Evolutionary conservation across 2,329 filamentous ascomycete species (phyloP), one percentile per base, ranked within the genome.

Genomic region (Aspergillus jensenii): DNA sequence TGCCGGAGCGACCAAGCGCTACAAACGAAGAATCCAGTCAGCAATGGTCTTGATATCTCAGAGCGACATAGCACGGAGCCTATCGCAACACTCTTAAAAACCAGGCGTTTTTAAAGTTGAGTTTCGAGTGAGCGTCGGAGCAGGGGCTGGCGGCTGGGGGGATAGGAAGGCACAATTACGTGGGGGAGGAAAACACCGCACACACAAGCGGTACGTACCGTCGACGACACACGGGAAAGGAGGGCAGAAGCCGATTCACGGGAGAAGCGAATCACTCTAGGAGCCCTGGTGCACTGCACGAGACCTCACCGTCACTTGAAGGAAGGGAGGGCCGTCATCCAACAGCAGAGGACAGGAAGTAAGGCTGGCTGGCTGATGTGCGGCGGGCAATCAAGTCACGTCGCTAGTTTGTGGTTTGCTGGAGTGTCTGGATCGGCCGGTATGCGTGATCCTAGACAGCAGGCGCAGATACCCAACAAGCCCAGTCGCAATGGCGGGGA

Each of bases 1-100:
- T 63, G 60, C 63, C 65, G 52, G 65, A 68, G 66, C 67, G 65
- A 61, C 67, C 65, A 62, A 60, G 68, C 68, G 68, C 68, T 69
- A 51, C 21, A 35, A 39, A 50, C 52, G 40, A 46, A 45, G 25
- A 62, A 31, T 19, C 45, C 37, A 50, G 59, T 69, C 59, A 68
- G 67, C 59, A 57, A 59, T 37, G 46, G 44, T 27, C 41, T 45
- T 21, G n/a, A 37, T 21, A 31, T 11, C 40, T 41, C n/a, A 41
- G 33, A 40, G 31, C n/a, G 40, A 25, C 21, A 44, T 58, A 47
- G 47, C 51, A 58, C 19, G 14, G 14, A 46, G 46, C 17, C 40
- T 40, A 21, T 25, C 31, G 46, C 45, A 17, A 39, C 27, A 46
- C 27, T 43, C 25, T 23, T 19, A 27, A 54, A 21, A 15, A 17